Evolutionary conservation across 345 rosid genomes (phyloP).

Genomic region (Aquilaria malaccensis): DNA sequence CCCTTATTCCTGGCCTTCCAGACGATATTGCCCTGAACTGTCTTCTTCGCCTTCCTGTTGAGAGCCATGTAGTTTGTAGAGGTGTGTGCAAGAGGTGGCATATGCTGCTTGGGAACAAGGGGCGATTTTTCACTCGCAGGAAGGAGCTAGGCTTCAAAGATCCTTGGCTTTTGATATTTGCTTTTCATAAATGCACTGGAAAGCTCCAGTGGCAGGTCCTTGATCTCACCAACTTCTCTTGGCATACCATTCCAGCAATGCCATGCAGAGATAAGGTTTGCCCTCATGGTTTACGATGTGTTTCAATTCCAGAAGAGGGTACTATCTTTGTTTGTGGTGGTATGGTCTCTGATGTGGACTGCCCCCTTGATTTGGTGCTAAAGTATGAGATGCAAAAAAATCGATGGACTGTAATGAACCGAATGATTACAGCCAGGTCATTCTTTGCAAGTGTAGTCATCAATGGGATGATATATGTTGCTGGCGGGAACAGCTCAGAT

Average conservation of each 20-base stretch:
- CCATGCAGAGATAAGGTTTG: constrained; percentile 78
- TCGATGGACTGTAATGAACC: constrained; percentile 64
- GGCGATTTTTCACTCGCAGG: constrained; percentile 55
- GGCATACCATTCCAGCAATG: constrained; percentile 84
- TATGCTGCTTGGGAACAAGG: constrained; percentile 57
- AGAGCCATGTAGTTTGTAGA: constrained; percentile 55
- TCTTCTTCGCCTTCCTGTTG: constrained; percentile 67
- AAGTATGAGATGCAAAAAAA: constrained; percentile 77
- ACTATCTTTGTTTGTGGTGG: constrained; percentile 83
- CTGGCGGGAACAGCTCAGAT: constrained; percentile 73
- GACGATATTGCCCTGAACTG: constrained; percentile 80
- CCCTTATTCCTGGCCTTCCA: constrained; percentile 81
- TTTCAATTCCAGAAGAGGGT: constrained; percentile 50
- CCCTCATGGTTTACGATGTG: constrained; percentile 70
- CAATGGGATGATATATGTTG: constrained; percentile 69
- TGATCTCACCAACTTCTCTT: constrained; percentile 55
- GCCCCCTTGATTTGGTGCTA: constrained; percentile 69
- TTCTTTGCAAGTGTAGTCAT: constrained; percentile 73
- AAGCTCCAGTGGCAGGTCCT: constrained; percentile 81
- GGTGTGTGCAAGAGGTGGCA: constrained; percentile 83
- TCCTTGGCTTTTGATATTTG: constrained; percentile 81
- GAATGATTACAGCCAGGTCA: constrained; percentile 66
- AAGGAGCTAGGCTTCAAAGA: constrained; percentile 66
- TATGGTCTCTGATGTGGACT: constrained; percentile 67
- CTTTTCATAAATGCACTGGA: constrained; percentile 68